Evolutionary conservation across 495 filamentous ascomycete genomes (phyloP), one percentile per base, ranked within the genome.

Genomic region (Gamarada debralockiae): DNA sequence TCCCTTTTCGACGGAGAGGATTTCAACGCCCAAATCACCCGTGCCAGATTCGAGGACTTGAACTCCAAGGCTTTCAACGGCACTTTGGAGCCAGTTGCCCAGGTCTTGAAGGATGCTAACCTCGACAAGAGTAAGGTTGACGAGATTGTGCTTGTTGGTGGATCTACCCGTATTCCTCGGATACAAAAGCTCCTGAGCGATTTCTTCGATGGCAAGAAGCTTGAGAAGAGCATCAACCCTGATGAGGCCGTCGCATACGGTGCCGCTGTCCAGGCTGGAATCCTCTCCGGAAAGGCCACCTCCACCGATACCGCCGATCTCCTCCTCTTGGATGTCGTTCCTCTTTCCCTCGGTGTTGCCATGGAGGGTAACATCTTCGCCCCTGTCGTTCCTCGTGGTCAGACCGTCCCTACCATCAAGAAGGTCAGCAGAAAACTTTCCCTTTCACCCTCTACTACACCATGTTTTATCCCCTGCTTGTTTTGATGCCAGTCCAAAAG

Each of bases 291-390:
- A 72, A 95, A 97, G 77, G 89, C 89, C 62, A 93, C 88, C 53
- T 96, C 91, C 50, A 93, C 92, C 73, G 90, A 92, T 60, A 95
- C 92, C 64, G 86, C 87, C 65, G 93, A 97, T 73, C 88, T 98
- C 70, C 84, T 98, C 56, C 83, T 98, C 37, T 81, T 98, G 68
- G 93, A 98, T 70, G 95, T 98, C 61, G 85, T 92, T 62, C 95
- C 93, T 66, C 90, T 99, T 34, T 97, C 93, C 50, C 86, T 99
- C 18, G 93, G 95, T 87, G 95, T 99, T 64, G 95, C 95, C 63
- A 99, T 97, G 95, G 93, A 97, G 78, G 93, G 93, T 64, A 97
- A 97, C 79, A 97, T 99, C 73, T 97, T 99, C 67, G 93, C 95
- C 48, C 87, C 93, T 29, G 95, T 99, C 57, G 93, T 98, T 55